These are phyloP conservation scores for Mycosarcoma mackinlayi DNA, from an alignment of 1,284 basidiomycete species.

Conservation along the genomic window DNA sequence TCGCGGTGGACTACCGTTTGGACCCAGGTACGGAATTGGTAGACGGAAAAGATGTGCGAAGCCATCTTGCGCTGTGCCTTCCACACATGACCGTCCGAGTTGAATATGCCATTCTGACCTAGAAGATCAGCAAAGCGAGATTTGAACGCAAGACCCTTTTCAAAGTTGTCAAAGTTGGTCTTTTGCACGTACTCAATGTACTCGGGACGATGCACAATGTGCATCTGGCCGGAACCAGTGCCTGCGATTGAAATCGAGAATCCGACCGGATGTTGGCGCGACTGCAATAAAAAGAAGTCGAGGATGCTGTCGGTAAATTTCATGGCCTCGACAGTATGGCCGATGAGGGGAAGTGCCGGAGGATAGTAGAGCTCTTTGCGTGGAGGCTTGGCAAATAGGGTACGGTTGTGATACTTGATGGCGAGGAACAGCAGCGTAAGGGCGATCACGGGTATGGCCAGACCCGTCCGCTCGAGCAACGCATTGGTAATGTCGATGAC, in stretches of 20 bases:
- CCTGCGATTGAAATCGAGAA: slow-evolving; percentile 23
- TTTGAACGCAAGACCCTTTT: slow-evolving; percentile 51
- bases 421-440: slow-evolving; percentile 26
- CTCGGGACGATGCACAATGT: slow-evolving; percentile 46
- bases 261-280: slow-evolving; percentile 25
- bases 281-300: slow-evolving; percentile 25
- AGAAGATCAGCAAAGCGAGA: slow-evolving; percentile 50
- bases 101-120: slow-evolving; percentile 56
- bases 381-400: slow-evolving; percentile 28
- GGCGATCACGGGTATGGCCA: slow-evolving; percentile 20
- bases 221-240: slow-evolving; percentile 35
- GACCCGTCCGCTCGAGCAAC: slow-evolving; percentile 18
- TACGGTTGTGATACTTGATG: slow-evolving; percentile 45
- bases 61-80: slow-evolving; percentile 62
- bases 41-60: slow-evolving; percentile 59
- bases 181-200: slow-evolving; percentile 66
- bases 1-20: slow-evolving; percentile 56
- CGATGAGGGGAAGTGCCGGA: slow-evolving; percentile 38
- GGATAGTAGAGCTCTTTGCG: slow-evolving; percentile 32
- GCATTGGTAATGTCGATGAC: slow-evolving; percentile 14
- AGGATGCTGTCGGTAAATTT: slow-evolving; percentile 14
- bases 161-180: slow-evolving; percentile 65
- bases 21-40: slow-evolving; percentile 58
- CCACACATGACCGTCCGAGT: slow-evolving; percentile 64
- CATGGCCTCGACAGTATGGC: slow-evolving; percentile 31